These are phyloP conservation scores for Sporisorium scitamineum DNA, from an alignment of 1,284 basidiomycete genomes.

Conservation along the genomic window DNA sequence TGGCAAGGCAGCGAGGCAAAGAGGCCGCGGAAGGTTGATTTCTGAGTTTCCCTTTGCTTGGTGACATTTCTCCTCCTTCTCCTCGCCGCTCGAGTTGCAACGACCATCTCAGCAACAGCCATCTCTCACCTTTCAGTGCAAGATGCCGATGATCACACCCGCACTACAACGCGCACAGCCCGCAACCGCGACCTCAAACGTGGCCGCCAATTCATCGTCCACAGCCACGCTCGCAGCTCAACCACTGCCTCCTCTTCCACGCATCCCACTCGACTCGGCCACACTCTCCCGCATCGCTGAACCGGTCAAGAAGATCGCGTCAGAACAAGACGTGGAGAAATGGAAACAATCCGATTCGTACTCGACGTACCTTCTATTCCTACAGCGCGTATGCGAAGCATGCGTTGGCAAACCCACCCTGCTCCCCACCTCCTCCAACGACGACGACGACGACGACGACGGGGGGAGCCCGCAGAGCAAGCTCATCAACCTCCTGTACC, in stretches of 20 bases:
- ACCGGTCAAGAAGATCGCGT: conserved; percentile 63
- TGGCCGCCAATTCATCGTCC: conserved; percentile 15
- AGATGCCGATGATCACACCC: conserved; percentile 40
- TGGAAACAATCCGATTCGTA: conserved; percentile 66
- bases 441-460: not conserved
- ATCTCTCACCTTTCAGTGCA: not conserved
- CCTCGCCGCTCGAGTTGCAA: not conserved
- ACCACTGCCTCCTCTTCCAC: conserved; percentile 37
- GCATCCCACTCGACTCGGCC: conserved; percentile 20
- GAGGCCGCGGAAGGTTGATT: no score
- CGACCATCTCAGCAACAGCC: not conserved
- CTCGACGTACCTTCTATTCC: conserved; percentile 54
- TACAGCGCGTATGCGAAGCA: conserved; percentile 65
- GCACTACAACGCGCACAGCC: conserved; percentile 16
- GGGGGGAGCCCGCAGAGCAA: conserved; percentile 62
- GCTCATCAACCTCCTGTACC: conserved; percentile 76
- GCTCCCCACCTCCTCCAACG: conserved; percentile 7
- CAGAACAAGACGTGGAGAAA: conserved; percentile 61
- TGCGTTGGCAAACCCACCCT: conserved; percentile 58
- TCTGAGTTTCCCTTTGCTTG: no score
- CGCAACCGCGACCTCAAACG: not conserved
- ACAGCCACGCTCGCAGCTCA: conserved; percentile 33
- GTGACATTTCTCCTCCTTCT: not conserved
- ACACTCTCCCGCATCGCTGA: conserved; percentile 25
- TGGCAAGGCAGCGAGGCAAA: no score